Base-by-base conservation (phyloP, 2,329 filamentous ascomycete species). In the Magnaporthiopsis incrustans region DNA sequence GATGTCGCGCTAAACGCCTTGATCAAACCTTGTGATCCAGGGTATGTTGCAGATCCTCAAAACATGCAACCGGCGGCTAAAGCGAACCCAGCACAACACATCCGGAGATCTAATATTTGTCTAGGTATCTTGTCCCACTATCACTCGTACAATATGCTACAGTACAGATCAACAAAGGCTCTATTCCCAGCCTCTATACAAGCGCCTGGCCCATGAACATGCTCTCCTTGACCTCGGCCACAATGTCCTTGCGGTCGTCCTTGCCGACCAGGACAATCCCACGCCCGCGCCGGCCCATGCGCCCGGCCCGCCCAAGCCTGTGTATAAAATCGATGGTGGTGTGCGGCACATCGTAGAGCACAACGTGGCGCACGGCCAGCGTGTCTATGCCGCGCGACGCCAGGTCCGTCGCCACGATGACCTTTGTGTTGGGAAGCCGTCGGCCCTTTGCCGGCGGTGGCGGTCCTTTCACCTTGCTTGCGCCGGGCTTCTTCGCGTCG, bases 321-420 rank as follows among this genome's bases (percentile, higher is more conserved):
- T 99, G 96, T 71, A 99, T 97, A 71, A 99, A 99, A 76, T 99
- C 96, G 66, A 99, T 96, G 0, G 92, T 96, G 0, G 91, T 96
- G 73, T 98, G 94, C 5, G 95, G 95, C n/a, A 99, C 94, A 73
- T 99, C 92, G 75, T 97, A 98, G 32, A 99, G 78, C 64, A 99
- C 89, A 63, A 99, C 95, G 69, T 96, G 91, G 65, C 91, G 85
- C 25, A 98, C 94, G 25, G 91, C 89, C 35, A 97, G 78, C 0
- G 95, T 99, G 75, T 99, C 95, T 70, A 99, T 97, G 67, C 95
- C 95, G 69, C 95, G 81, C 7, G 92, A 97, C 5, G 91, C 92
- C 65, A 99, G 78, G 75, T 99, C 95, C 0, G 95, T 99, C 15
- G 92, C 95, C 3, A 99, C 94, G 56, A 99, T 85, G 14, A 97